Conservation (phyloP, 2,329 filamentous ascomycete genomes). For the Dothiorella sarmentorum region DNA sequence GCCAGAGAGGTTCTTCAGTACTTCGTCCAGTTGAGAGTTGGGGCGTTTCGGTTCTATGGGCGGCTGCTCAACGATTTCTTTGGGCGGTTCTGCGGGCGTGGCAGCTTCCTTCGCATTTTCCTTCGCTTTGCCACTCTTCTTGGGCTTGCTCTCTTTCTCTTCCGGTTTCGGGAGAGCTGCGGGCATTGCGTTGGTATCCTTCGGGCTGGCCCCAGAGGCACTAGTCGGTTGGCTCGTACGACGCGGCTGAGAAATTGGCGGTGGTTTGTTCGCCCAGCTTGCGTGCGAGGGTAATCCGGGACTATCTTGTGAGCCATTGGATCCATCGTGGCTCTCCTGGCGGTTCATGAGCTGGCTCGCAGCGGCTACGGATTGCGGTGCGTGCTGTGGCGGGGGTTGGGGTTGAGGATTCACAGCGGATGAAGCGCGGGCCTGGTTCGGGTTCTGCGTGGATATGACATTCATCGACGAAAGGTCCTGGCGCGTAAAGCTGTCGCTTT, state of each 20-base stretch:
- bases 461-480: slow-evolving; percentile 95
- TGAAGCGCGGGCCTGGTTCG: slow-evolving; percentile 55
- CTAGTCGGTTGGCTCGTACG: slow-evolving; percentile 78
- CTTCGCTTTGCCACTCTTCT: slow-evolving; percentile 30
- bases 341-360: slow-evolving; percentile 63
- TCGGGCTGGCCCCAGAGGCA: slow-evolving; percentile 77
- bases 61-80: slow-evolving; percentile 18
- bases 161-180: slow-evolving; percentile 30
- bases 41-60: slow-evolving; percentile 1
- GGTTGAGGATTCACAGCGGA: slow-evolving; percentile 46
- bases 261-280: slow-evolving; percentile 80
- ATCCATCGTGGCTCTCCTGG: slow-evolving; percentile 74
- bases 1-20: slow-evolving; percentile 40
- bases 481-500: slow-evolving; percentile 92
- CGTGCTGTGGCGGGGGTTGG: slow-evolving; percentile 46
- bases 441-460: slow-evolving; percentile 74
- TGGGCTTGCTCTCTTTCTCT: slow-evolving; percentile 22
- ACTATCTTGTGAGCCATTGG: slow-evolving; percentile 63
- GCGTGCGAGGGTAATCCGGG: slow-evolving; percentile 91
- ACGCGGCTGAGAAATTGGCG: slow-evolving; percentile 61
- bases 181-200: slow-evolving; percentile 50
- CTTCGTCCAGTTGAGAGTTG: slow-evolving; percentile 29
- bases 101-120: slow-evolving; percentile 28
- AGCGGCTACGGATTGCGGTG: slow-evolving; percentile 50
- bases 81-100: slow-evolving; percentile 22